phyloP scores from a whole-genome alignment of 352 stramenopile genomes.

The Pythium pyrilobum region DNA sequence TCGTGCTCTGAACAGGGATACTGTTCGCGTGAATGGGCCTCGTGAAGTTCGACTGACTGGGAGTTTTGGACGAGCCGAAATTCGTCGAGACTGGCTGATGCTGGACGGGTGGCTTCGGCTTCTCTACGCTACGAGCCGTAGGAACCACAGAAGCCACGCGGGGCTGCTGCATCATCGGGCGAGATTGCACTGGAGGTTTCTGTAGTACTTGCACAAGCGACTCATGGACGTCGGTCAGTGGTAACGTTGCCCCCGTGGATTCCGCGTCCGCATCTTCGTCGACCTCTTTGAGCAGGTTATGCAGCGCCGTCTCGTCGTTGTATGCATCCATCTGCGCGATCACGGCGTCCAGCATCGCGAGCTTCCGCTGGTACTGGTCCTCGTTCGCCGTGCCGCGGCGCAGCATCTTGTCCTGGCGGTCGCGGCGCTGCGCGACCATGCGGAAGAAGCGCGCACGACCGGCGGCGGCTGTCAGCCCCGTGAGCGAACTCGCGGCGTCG shows the following conservation, averaged over 20 bases:
- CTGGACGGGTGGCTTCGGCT: too few relatives aligned
- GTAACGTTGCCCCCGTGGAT: neutral
- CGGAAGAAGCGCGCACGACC: constrained; percentile 14
- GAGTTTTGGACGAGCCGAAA: too few relatives aligned
- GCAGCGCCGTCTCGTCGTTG: constrained; percentile 5
- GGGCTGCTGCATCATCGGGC: too few relatives aligned
- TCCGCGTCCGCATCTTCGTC: neutral
- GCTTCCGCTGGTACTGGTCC: constrained; percentile 6
- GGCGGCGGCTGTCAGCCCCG: neutral
- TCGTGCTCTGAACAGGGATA: too few relatives aligned
- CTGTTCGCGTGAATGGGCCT: too few relatives aligned
- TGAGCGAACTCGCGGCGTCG: constrained; percentile 1
- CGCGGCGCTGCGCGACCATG: constrained; percentile 14
- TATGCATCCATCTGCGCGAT: constrained; percentile 14
- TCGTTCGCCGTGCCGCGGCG: neutral
- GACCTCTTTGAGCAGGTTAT: constrained; percentile 2
- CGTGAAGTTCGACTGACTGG: too few relatives aligned
- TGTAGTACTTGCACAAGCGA: neutral
- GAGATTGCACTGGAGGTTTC: too few relatives aligned
- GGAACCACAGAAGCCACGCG: too few relatives aligned
- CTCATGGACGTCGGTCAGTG: neutral
- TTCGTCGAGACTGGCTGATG: too few relatives aligned
- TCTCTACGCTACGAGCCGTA: too few relatives aligned
- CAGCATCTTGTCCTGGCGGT: constrained; percentile 13
- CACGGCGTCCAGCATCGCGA: constrained; percentile 7